Evolutionary conservation across 768 basidiomycete genomes (phyloP).

Genomic region (Tricholoma hemisulphureum): DNA sequence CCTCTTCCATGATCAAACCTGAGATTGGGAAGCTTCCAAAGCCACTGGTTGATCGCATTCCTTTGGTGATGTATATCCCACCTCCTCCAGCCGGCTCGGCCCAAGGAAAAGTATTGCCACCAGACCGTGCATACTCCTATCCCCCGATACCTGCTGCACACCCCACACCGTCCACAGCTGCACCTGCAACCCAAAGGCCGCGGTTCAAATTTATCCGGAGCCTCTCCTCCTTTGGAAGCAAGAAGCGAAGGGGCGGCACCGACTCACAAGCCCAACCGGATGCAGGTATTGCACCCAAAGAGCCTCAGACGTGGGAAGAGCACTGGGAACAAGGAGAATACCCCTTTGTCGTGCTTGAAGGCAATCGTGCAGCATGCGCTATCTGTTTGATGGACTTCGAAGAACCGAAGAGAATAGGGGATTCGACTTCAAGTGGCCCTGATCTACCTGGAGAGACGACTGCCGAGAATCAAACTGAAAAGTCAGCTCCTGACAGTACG

Average conservation of each 20-base stretch:
- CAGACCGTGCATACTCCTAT: constrained; percentile 54
- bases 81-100: constrained; percentile 57
- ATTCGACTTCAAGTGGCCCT: background rate
- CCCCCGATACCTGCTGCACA: constrained; percentile 46
- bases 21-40: constrained; percentile 76
- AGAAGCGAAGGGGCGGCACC: constrained; percentile 7
- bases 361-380: constrained; percentile 80
- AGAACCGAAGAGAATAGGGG: constrained; percentile 50
- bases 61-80: constrained; percentile 83
- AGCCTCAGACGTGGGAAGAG: constrained; percentile 66
- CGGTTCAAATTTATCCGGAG: constrained; percentile 55
- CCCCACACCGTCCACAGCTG: constrained; percentile 16
- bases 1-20: constrained; percentile 69
- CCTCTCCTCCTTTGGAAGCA: constrained; percentile 24
- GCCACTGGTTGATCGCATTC: constrained; percentile 72
- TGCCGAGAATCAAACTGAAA: background rate
- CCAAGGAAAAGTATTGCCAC: constrained; percentile 30
- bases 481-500: background rate
- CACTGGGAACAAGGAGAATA: constrained; percentile 75
- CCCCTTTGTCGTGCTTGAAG: constrained; percentile 80
- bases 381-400: constrained; percentile 86
- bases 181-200: constrained; percentile 31
- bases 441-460: background rate
- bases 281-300: constrained; percentile 11
- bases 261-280: background rate